These are phyloP conservation scores for Podospora anserina DNA, from an alignment of 495 filamentous ascomycete species.

Conservation along the genomic window DNA sequence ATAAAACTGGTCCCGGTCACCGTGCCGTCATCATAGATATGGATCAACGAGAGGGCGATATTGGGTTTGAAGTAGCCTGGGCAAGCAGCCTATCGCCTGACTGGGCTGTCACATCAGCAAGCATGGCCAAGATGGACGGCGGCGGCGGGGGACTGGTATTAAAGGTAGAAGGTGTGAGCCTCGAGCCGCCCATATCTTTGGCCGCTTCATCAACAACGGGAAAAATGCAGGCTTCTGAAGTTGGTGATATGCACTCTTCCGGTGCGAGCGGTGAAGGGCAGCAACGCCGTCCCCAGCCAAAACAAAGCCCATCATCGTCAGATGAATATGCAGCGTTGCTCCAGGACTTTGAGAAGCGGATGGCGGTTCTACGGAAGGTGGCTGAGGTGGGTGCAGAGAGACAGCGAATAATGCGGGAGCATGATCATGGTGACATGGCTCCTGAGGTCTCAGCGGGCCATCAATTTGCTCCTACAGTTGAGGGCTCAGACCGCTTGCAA, in stretches of 20 bases:
- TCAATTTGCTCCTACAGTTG: background rate
- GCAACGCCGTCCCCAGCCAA: background rate
- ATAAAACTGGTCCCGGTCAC: slow-evolving; percentile 32
- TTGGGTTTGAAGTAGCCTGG: slow-evolving; percentile 42
- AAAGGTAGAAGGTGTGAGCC: slow-evolving; percentile 57
- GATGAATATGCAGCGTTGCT: slow-evolving; percentile 56
- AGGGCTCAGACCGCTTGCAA: background rate
- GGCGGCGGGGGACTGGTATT: slow-evolving; percentile 54
- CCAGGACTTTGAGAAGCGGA: slow-evolving; percentile 64
- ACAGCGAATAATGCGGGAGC: slow-evolving; percentile 26
- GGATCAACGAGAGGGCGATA: slow-evolving; percentile 47
- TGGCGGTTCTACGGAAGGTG: slow-evolving; percentile 51
- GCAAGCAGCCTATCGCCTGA: slow-evolving; percentile 46
- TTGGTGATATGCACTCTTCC: slow-evolving; percentile 27
- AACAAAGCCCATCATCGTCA: background rate
- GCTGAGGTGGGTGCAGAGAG: slow-evolving; percentile 44
- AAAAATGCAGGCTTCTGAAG: slow-evolving; percentile 25
- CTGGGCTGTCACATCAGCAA: slow-evolving; percentile 46
- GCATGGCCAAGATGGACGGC: slow-evolving; percentile 38
- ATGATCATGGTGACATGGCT: background rate
- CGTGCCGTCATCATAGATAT: slow-evolving; percentile 58
- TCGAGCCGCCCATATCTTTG: slow-evolving; percentile 34
- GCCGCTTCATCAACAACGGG: background rate
- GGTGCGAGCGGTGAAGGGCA: slow-evolving; percentile 33
- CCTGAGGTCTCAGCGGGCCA: background rate